A percentile compares a stretch with the other conserved stretches of the same genome.
Conservation (phyloP, 495 filamentous ascomycete species). For the Tetracladium marchalianum region DNA sequence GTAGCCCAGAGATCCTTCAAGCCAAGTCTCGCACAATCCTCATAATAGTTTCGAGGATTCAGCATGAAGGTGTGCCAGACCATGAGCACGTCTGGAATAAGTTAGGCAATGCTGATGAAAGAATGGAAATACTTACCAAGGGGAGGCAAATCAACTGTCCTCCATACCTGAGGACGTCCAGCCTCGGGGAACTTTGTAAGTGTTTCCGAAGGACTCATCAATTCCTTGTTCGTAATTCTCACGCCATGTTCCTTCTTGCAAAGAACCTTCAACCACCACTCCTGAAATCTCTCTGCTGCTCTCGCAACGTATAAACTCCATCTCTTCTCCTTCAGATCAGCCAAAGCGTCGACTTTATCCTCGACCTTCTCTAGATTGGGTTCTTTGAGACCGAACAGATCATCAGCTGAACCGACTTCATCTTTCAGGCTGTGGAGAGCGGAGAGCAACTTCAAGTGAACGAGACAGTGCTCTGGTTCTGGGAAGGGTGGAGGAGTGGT, state of each 20-base stretch:
- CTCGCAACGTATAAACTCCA: slow-evolving; percentile 69
- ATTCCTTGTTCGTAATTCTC: slow-evolving; percentile 13
- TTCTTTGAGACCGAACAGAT: slow-evolving; percentile 55
- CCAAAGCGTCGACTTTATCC: slow-evolving; percentile 24
- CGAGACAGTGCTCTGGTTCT: slow-evolving; percentile 44
- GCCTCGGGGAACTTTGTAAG: slow-evolving; percentile 7
- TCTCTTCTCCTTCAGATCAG: slow-evolving; percentile 60
- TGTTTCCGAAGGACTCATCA: slow-evolving; percentile 1
- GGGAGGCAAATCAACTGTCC: slow-evolving; percentile 19
- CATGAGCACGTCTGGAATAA: slow-evolving; percentile 63
- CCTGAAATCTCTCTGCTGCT: slow-evolving; percentile 63
- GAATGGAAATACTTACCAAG: slow-evolving; percentile 12
- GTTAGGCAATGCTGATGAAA: slow-evolving; percentile 2
- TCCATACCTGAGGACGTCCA: slow-evolving; percentile 14
- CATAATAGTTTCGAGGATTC: slow-evolving; percentile 67
- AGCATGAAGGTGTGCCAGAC: slow-evolving; percentile 85
- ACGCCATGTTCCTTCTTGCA: slow-evolving; percentile 4
- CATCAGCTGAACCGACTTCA: slow-evolving; percentile 49
- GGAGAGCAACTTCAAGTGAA: slow-evolving; percentile 68
- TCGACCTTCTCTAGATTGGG: slow-evolving; percentile 24
- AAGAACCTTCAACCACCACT: slow-evolving; percentile 50
- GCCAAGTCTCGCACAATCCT: slow-evolving; percentile 62
- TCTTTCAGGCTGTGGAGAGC: slow-evolving; percentile 60
- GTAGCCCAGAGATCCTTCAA: slow-evolving; percentile 50
- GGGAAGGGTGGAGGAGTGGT: slow-evolving; percentile 18